phyloP scores from a whole-genome alignment of 352 stramenopile genomes.

The Globisporangium alternatum region DNA sequence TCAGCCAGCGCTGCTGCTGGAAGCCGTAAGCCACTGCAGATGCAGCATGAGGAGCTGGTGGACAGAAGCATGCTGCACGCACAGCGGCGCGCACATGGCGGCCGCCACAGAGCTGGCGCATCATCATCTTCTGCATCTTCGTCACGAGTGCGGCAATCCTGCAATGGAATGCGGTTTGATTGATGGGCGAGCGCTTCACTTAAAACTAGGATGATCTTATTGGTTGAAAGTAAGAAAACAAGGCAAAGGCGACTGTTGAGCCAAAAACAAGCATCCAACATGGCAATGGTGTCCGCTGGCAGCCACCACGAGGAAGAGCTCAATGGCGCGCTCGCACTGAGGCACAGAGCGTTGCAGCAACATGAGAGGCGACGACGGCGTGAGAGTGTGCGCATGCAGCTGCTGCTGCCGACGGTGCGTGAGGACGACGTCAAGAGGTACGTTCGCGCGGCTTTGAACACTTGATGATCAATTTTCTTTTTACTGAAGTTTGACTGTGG shows the following conservation, averaged over 20 bases:
- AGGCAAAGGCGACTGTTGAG: background rate
- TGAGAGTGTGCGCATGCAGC: background rate
- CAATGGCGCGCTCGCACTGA: background rate
- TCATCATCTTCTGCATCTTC: conserved; percentile 2
- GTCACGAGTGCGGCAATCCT: background rate
- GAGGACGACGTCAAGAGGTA: conserved; percentile 1
- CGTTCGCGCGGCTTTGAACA: background rate
- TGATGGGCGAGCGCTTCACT: background rate
- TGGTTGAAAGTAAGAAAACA: background rate
- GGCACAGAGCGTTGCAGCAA: background rate
- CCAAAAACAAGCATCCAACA: background rate
- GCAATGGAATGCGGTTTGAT: too few relatives aligned
- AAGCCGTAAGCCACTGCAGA: background rate
- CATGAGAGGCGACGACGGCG: background rate
- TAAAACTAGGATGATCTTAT: background rate
- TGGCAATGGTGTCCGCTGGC: background rate
- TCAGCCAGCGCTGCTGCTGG: background rate
- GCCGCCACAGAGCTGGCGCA: background rate
- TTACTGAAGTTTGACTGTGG: background rate
- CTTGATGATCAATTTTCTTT: background rate
- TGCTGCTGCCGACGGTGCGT: background rate
- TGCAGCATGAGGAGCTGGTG: background rate
- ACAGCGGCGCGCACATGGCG: background rate
- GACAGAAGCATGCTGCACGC: background rate
- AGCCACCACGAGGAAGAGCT: background rate